phyloP scores from a whole-genome alignment of 2,329 filamentous ascomycete genomes.

The Orbilia ellipsospora region DNA sequence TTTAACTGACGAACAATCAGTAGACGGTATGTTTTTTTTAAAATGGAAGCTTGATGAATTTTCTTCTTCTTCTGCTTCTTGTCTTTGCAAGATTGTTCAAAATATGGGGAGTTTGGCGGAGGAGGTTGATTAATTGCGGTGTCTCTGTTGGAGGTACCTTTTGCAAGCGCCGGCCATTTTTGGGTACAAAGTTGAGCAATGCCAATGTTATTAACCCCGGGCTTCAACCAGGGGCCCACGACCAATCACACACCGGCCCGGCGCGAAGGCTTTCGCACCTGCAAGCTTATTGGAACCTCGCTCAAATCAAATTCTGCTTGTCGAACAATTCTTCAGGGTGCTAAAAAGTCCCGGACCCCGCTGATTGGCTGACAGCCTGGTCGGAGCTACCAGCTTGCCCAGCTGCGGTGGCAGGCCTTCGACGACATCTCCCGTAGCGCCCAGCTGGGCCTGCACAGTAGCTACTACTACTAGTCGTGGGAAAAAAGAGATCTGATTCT shows the following conservation, averaged over 20 bases:
- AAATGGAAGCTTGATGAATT: background rate
- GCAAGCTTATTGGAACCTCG: slow-evolving; percentile 30
- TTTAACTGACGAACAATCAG: background rate
- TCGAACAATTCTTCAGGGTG: too few species aligned
- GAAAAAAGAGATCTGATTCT: too few species aligned
- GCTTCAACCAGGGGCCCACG: background rate
- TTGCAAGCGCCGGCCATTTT: slow-evolving; percentile 50
- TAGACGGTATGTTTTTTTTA: background rate
- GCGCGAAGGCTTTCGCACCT: slow-evolving; percentile 26
- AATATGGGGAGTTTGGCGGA: background rate
- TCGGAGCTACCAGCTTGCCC: slow-evolving; percentile 29
- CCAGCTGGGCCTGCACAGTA: slow-evolving; percentile 34
- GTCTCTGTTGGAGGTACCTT: slow-evolving; percentile 31
- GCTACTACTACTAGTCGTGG: too few species aligned
- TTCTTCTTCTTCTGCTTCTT: background rate
- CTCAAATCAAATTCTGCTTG: slow-evolving; percentile 3
- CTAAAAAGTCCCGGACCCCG: background rate
- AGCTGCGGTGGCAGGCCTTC: slow-evolving; percentile 28
- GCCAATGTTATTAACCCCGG: background rate
- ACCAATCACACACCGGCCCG: slow-evolving; percentile 39
- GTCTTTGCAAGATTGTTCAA: background rate
- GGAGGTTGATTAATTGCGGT: background rate
- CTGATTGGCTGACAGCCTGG: slow-evolving; percentile 26
- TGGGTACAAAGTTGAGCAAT: slow-evolving; percentile 33
- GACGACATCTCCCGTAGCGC: slow-evolving; percentile 52